Evolutionary conservation across 805 yeast genomes (phyloP), one percentile per base, ranked within the genome.

Genomic region (Metschnikowia lachancei): DNA sequence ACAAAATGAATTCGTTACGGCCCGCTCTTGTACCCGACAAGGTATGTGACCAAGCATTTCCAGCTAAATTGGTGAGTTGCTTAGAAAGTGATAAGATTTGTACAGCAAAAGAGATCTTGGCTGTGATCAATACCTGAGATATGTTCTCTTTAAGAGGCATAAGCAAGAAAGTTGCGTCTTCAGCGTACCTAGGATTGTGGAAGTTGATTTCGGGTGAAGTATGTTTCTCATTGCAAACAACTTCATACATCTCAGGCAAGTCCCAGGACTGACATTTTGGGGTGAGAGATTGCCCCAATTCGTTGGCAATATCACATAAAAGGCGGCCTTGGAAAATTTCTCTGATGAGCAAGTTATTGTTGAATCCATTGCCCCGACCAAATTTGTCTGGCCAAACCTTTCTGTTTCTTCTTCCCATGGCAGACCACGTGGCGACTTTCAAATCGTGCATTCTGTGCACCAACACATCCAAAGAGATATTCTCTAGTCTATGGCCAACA

Each of bases 41-140:
- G 0, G 99, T 94, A 52, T 88, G 90, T 1, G 95, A 79, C 99
- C 99, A 94, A 0, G 97, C 92, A 64, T 94, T 94, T 57, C 99
- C 99, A 1, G 98, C 97, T 51, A 94, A 74, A 54, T 85, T 86
- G 1, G 99, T 94, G 59, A 94, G 74, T 60, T 91, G 96, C 57
- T 88, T 88, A 0, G 98, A 87, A 44, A 94, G 73, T 1, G 97
- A 88, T 44, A 94, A 68, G 48, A 94, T 83, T 66, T 94, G 98
- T 45, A 83, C 80, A 52, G 85, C 75, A 61, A 90, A 82, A 0
- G 96, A 90, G 46, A 94, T 72, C 45, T 85, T 85, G 2, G 90
- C 87, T 14, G 88, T 75, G 39, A 86, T 82, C 49, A 77, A 71
- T 9, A 92, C 87, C 58, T 83, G 83, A 11, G 69, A 64, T 31